phyloP scores from a whole-genome alignment of 805 yeast genomes.

The Starmerella apicola region DNA sequence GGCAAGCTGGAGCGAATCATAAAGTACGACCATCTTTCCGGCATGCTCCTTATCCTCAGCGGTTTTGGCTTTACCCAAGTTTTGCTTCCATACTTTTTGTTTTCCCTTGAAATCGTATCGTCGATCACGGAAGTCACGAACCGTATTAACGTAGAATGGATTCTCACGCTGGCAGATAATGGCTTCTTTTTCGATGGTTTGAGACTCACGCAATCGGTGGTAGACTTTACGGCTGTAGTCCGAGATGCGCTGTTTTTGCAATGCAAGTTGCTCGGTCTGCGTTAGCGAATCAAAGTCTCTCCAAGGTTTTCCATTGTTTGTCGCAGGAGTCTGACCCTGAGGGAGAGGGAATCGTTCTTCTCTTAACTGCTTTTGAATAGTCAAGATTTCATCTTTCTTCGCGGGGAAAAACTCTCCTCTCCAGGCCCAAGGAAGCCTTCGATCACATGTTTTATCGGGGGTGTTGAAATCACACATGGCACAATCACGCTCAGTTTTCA shows the following conservation, averaged over 20 bases:
- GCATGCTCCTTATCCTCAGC: conserved; percentile 71
- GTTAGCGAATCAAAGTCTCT: conserved; percentile 59
- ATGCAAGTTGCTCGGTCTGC: conserved; percentile 61
- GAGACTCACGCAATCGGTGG: conserved; percentile 66
- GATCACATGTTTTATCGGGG: conserved; percentile 87
- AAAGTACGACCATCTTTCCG: conserved; percentile 79
- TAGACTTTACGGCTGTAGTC: conserved; percentile 81
- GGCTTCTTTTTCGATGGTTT: conserved; percentile 79
- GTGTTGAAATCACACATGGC: conserved; percentile 95
- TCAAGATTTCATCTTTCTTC: conserved; percentile 75
- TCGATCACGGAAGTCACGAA: conserved; percentile 85
- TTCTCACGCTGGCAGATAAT: conserved; percentile 95
- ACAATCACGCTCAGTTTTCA: conserved; percentile 89
- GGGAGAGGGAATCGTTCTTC: conserved; percentile 37
- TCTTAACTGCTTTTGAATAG: conserved; percentile 74
- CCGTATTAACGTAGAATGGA: conserved; percentile 93
- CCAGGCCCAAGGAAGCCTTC: conserved; percentile 94
- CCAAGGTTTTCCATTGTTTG: conserved; percentile 1
- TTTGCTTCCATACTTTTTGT: conserved; percentile 89
- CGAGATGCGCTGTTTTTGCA: conserved; percentile 61
- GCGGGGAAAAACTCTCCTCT: conserved; percentile 94
- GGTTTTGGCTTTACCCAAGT: conserved; percentile 45
- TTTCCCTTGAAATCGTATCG: conserved; percentile 89
- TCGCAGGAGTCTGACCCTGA: neutral
- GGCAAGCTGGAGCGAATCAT: conserved; percentile 91